phyloP scores from a whole-genome alignment of 164 flowering plant genomes.

The Nymphaea colorata region DNA sequence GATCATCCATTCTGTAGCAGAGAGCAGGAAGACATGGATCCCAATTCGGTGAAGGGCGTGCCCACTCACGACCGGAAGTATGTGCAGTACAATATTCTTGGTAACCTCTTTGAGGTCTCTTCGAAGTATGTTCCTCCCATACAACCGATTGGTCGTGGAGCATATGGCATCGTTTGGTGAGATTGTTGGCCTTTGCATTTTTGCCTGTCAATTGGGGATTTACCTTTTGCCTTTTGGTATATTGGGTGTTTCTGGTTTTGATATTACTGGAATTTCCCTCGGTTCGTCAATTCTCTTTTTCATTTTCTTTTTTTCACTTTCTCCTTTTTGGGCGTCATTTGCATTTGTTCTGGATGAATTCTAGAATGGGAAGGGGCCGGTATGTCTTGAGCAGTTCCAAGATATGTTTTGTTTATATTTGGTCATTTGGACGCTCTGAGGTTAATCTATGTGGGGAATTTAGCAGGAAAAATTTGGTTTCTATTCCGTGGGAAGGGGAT shows the following conservation, averaged over 20 bases:
- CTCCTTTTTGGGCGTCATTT: too few relatives aligned
- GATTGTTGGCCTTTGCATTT: background rate
- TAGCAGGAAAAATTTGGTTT: too few relatives aligned
- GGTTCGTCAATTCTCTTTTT: too few relatives aligned
- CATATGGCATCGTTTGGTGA: constrained; percentile 73
- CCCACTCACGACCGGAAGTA: constrained; percentile 28
- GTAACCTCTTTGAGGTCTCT: constrained; percentile 45
- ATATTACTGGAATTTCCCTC: too few relatives aligned
- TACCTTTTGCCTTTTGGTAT: background rate
- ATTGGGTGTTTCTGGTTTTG: background rate
- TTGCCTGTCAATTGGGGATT: background rate
- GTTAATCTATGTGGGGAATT: too few relatives aligned
- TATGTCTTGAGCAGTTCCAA: too few relatives aligned
- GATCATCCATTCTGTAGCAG: constrained; percentile 1
- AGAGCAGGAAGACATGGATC: constrained; percentile 16
- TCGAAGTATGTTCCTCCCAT: constrained; percentile 61
- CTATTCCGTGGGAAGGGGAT: too few relatives aligned
- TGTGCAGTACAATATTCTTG: constrained; percentile 45
- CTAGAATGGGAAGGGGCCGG: too few relatives aligned
- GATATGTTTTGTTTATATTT: too few relatives aligned
- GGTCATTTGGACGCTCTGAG: too few relatives aligned
- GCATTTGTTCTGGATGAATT: too few relatives aligned
- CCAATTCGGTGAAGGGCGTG: constrained; percentile 19
- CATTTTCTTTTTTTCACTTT: too few relatives aligned
- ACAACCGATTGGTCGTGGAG: constrained; percentile 63